A percentile compares a stretch with the other conserved stretches of the same genome.
Conservation (phyloP, 2,329 filamentous ascomycete species). For the Exophiala phaeomuriformis region DNA sequence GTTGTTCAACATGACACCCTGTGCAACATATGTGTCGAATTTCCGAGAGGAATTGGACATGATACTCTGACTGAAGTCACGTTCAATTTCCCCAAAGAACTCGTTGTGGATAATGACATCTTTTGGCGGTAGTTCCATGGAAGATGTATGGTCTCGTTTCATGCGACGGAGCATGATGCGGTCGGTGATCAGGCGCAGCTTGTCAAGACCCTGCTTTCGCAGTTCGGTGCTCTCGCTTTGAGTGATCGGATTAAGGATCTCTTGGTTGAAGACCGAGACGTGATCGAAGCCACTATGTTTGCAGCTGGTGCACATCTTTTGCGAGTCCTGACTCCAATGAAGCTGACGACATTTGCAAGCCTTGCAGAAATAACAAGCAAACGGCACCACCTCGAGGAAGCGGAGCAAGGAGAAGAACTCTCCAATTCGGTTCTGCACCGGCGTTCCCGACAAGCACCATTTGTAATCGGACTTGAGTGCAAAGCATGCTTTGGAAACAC, state of each 20-base stretch:
- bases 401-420: slow-evolving; percentile 93
- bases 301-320: slow-evolving; percentile 65
- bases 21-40: slow-evolving; percentile 92
- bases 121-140: slow-evolving; percentile 95
- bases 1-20: slow-evolving; percentile 90
- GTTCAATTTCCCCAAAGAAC: slow-evolving; percentile 94
- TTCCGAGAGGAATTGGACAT: slow-evolving; percentile 84
- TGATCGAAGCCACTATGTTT: slow-evolving; percentile 58
- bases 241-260: slow-evolving; percentile 77
- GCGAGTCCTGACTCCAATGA: slow-evolving; percentile 72
- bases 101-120: slow-evolving; percentile 87
- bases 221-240: slow-evolving; percentile 45
- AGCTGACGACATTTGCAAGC: slow-evolving; percentile 70
- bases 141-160: slow-evolving; percentile 86
- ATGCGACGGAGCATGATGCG: slow-evolving; percentile 92
- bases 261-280: slow-evolving; percentile 86
- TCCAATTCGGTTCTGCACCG: slow-evolving; percentile 92
- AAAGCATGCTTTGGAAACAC: slow-evolving; percentile 92
- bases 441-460: slow-evolving; percentile 93
- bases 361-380: slow-evolving; percentile 91
- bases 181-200: slow-evolving; percentile 80
- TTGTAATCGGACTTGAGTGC: slow-evolving; percentile 80
- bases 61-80: slow-evolving; percentile 90
- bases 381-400: slow-evolving; percentile 81
- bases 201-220: slow-evolving; percentile 65